Conservation (phyloP, 441 rosid species). For the Croton laevigatus region DNA sequence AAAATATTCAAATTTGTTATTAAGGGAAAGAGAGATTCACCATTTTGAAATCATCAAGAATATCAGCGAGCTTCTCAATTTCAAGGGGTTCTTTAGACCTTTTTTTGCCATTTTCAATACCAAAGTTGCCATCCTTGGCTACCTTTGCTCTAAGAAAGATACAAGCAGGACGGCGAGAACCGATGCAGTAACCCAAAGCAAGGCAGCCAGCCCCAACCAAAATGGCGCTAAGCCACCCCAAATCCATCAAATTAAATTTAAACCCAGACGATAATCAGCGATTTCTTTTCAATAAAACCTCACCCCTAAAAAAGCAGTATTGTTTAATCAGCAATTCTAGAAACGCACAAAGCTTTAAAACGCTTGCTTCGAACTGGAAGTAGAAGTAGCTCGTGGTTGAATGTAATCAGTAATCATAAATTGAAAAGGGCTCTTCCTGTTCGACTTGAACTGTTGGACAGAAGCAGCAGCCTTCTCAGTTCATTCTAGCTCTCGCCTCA, state of each 20-base stretch:
- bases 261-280: background rate
- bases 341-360: background rate
- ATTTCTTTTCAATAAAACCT: background rate
- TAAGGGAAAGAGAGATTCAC: constrained; percentile 28
- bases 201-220: constrained; percentile 79
- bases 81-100: constrained; percentile 56
- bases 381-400: background rate
- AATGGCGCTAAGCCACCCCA: constrained; percentile 74
- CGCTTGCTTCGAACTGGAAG: background rate
- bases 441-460: background rate
- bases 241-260: constrained; percentile 43
- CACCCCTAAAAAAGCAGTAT: background rate
- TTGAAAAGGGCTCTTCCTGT: background rate
- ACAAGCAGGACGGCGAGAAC: constrained; percentile 43
- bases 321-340: background rate
- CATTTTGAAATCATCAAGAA: constrained; percentile 88
- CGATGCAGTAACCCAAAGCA: constrained; percentile 79
- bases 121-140: constrained; percentile 23
- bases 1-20: constrained; percentile 4
- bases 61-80: constrained; percentile 82
- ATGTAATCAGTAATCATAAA: background rate
- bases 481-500: too few species aligned
- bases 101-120: constrained; percentile 27
- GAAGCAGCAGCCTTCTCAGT: background rate
- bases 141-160: constrained; percentile 33